Evolutionary conservation across 225 moss, liverwort and hornwort species (phyloP), one percentile per base, ranked within the genome.

Genomic region (Asterella californica): DNA sequence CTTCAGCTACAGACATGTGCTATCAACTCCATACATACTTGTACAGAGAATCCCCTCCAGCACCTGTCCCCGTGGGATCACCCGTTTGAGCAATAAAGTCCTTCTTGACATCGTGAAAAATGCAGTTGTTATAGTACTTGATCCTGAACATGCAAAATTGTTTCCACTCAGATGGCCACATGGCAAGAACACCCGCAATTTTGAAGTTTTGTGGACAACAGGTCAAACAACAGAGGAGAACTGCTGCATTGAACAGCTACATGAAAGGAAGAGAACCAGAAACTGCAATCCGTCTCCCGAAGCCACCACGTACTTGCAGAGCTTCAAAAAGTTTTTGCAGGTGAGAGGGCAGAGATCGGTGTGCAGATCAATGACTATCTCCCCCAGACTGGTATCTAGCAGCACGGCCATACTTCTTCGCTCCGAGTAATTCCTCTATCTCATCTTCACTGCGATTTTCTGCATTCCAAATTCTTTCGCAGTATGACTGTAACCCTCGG

Each of bases 31-130:
- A 14, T 15, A 77, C 96, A 87, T 79, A 96, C 94, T 94, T 93
- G 88, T 95, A 99, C 27, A 99, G 55, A n/a, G 95, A 99, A 78
- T 99, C 97, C 22, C 97, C 97, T 11, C 97, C 97, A 73, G 90
- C 85, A 55, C 97, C 95, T 50, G 89, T 90, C 69, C 87, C 87
- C 1, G 90, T 90, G 15, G 97, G 97, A 84, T 99, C 97, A 63
- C 97, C 97, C 72, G 97, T 95, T 86, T 99, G 95, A 19, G 84
- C 97, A 79, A 99, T 99, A 65, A 99, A 99, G 57, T 99, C 95
- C 83, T 93, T 99, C 83, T 91, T 89, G 8, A 99, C 95, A 76
- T 88, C 91, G 62, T 95, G 93, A 66, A 99, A 93, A 68, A 99
- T 87, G 84, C 93, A 99, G 68, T 99, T 90, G 77, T 91, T 95